Percentiles rank a stretch among this genome's conserved stretches.
Conservation (phyloP, 2,329 filamentous ascomycete species). For the Talaromyces atroroseus region DNA sequence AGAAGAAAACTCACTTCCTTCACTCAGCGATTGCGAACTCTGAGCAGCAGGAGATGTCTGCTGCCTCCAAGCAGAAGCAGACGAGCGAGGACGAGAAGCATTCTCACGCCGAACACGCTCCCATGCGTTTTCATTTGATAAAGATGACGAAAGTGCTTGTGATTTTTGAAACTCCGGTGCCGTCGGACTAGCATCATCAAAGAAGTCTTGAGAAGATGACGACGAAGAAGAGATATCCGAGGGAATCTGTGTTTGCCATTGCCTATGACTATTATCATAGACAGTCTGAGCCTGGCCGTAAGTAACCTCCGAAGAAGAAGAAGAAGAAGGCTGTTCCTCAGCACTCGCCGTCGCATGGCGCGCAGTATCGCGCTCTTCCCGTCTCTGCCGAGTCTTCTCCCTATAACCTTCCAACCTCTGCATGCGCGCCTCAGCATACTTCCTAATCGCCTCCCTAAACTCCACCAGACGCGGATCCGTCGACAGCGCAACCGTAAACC, state of each 20-base stretch:
- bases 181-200: slow-evolving; percentile 34
- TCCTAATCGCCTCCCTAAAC: slow-evolving; percentile 6
- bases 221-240: slow-evolving; percentile 5
- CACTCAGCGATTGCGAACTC: neutral
- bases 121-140: slow-evolving; percentile 27
- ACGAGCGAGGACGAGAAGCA: neutral
- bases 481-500: slow-evolving; percentile 1
- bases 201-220: slow-evolving; percentile 20
- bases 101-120: slow-evolving; percentile 33
- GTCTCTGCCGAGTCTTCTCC: slow-evolving; percentile 1
- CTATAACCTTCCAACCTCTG: slow-evolving; percentile 4
- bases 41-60: neutral
- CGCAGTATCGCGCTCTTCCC: slow-evolving; percentile 1
- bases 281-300: neutral
- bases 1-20: neutral
- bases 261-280: neutral
- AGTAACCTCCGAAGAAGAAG: neutral
- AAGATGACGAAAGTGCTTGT: neutral
- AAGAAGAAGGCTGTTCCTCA: too few species aligned
- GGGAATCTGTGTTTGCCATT: neutral
- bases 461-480: slow-evolving; percentile 1
- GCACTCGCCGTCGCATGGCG: slow-evolving; percentile 10
- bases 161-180: slow-evolving; percentile 27
- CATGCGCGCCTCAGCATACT: slow-evolving; percentile 10
- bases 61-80: neutral